Percentiles rank a stretch among this genome's conserved stretches.
phyloP scores from a whole-genome alignment of 352 stramenopile species.

The Saprolegnia parasitica region DNA sequence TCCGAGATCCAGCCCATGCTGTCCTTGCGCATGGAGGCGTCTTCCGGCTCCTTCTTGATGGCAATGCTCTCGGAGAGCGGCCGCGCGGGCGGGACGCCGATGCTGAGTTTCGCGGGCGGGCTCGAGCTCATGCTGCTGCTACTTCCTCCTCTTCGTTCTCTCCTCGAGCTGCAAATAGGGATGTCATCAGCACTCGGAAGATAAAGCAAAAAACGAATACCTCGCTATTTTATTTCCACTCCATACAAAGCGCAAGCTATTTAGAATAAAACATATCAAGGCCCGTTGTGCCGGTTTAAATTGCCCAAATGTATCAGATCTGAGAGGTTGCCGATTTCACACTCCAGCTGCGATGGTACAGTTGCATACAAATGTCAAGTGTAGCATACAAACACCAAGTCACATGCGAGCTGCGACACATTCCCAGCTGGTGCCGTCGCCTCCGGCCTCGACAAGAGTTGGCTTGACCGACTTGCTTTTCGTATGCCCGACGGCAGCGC shows the following conservation, averaged over 20 bases:
- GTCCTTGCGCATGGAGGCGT: conserved; percentile 50
- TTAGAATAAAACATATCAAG: background rate
- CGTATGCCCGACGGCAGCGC: no score
- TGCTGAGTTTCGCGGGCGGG: conserved; percentile 21
- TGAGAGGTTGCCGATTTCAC: background rate
- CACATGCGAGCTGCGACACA: background rate
- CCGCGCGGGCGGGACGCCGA: conserved; percentile 12
- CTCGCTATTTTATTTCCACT: background rate
- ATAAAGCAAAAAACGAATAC: background rate
- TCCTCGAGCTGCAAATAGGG: conserved; percentile 9
- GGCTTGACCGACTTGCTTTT: background rate
- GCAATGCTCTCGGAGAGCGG: conserved; percentile 26
- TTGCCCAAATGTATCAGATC: background rate
- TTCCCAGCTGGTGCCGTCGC: background rate
- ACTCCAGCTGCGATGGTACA: background rate
- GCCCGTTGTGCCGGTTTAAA: no score
- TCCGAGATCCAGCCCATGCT: conserved; percentile 73
- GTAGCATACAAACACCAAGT: background rate
- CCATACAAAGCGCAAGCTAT: background rate
- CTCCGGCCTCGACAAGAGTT: background rate
- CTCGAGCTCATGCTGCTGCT: conserved; percentile 19
- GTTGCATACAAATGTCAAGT: background rate
- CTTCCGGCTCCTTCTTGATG: conserved; percentile 29
- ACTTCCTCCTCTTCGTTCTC: conserved; percentile 8
- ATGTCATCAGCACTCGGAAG: conserved; percentile 1